Evolutionary conservation across 208 protist species (phyloP).

Genomic region (Leishmania major): DNA sequence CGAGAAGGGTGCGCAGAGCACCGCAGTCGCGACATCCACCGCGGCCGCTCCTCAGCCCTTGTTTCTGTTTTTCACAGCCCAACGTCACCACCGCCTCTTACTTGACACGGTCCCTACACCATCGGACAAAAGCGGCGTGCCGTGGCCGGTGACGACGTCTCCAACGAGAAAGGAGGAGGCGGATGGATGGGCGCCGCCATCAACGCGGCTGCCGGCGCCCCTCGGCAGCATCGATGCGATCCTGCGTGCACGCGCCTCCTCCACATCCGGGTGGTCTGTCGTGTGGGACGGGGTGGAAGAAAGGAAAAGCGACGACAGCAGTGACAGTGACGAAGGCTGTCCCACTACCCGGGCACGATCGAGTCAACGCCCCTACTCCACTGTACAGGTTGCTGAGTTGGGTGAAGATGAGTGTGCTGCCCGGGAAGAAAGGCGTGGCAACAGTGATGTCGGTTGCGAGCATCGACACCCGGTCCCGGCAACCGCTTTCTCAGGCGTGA

Average conservation of each 20-base stretch:
- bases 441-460: not conserved
- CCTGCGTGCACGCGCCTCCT: not conserved
- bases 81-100: not conserved
- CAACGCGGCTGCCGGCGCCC: not conserved
- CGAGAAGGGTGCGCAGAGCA: not conserved
- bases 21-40: not conserved
- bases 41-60: not conserved
- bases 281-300: slow-evolving; percentile 4
- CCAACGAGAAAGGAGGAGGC: not conserved
- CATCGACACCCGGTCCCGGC: not conserved
- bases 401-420: not conserved
- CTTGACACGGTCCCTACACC: not conserved
- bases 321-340: not conserved
- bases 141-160: not conserved
- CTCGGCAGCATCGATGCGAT: not conserved
- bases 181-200: not conserved
- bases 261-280: not conserved
- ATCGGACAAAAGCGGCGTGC: not conserved
- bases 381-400: not conserved
- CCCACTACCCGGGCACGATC: not conserved
- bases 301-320: not conserved
- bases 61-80: not conserved
- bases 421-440: too few species aligned
- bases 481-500: not conserved
- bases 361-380: not conserved